Base-by-base conservation (phyloP, 306 rosid genomes). In the Cicer arietinum region DNA sequence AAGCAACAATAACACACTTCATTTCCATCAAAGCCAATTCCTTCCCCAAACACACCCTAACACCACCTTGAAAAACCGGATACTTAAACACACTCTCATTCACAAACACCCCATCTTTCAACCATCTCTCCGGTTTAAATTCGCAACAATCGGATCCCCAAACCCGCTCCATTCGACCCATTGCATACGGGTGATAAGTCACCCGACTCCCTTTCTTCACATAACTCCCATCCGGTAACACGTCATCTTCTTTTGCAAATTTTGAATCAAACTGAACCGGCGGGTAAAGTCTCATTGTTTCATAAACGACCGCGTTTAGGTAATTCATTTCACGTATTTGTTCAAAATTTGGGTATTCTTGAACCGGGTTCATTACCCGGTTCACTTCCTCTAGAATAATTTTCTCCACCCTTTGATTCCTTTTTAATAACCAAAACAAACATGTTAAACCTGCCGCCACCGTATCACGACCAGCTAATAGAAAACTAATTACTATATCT, bases 181-280 rank as follows among this genome's bases (percentile, higher is more conserved):
- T 92, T 0, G 97, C 99, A 16, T 90, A 94, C 0, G 93, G 91
- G 67, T 94, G 99, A 71, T 90, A 94, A 0, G 95, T 94, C 1
- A 94, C 92, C 39, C 97, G 57, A 0, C 87, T 89, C 0, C 99
- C 97, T 39, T 83, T 84, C 10, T 17, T 50, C 1, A 94, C 85
- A 16, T 86, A 81, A 0, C 89, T 92, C 1, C 96, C 97, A 11
- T 94, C 98, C 0, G 99, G 97, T 9, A 94, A 73, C 43, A 92
- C 80, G 46, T 91, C 98, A 58, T 91, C 93, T 5, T 86, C 91
- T 1, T 16, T 22, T 0, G 90, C 84, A 20, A 67, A 89, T 80
- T 94, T 94, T 2, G 98, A 94, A n/a, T 94, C 98, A 17, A 94
- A 90, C 37, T 94, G 98, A 41, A 91, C 77, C 8, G 98, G 95